phyloP scores from a whole-genome alignment of 306 rosid genomes.

The Dicorynia guianensis region DNA sequence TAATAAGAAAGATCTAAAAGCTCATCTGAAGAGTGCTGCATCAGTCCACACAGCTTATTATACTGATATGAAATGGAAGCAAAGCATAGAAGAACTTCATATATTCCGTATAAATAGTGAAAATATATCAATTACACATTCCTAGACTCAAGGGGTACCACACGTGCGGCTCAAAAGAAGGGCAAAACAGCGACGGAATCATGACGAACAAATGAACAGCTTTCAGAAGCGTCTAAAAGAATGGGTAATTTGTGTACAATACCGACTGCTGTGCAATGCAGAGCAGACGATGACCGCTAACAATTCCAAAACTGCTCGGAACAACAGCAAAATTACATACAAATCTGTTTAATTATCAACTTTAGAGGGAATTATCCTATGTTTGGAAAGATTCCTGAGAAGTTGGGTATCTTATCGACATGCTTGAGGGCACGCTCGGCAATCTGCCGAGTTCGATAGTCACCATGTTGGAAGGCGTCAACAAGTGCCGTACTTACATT shows the following conservation, averaged over 20 bases:
- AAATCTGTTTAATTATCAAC: slow-evolving; percentile 33
- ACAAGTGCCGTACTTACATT: slow-evolving; percentile 93
- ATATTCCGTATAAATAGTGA: neutral
- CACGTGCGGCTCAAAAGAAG: slow-evolving; percentile 2
- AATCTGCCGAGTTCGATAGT: slow-evolving; percentile 86
- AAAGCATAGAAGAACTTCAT: neutral
- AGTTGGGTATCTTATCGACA: slow-evolving; percentile 95
- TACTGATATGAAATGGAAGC: too few relatives aligned
- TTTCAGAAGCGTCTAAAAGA: slow-evolving; percentile 50
- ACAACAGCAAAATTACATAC: slow-evolving; percentile 47
- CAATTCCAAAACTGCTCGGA: slow-evolving; percentile 47
- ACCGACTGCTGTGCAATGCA: slow-evolving; percentile 55
- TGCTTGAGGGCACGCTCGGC: slow-evolving; percentile 97
- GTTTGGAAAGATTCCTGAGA: slow-evolving; percentile 91
- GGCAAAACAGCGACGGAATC: slow-evolving; percentile 32
- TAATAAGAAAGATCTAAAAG: too few relatives aligned
- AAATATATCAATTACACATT: slow-evolving; percentile 7
- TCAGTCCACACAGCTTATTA: too few relatives aligned
- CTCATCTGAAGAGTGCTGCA: too few relatives aligned
- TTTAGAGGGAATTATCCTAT: slow-evolving; percentile 43
- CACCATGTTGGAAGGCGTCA: slow-evolving; percentile 97
- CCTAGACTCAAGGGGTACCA: neutral
- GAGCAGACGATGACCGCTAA: slow-evolving; percentile 53
- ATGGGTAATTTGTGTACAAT: slow-evolving; percentile 52
- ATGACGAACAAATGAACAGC: slow-evolving; percentile 49